phyloP scores from a whole-genome alignment of 257 asterid species.

The Pogostemon cablin region DNA sequence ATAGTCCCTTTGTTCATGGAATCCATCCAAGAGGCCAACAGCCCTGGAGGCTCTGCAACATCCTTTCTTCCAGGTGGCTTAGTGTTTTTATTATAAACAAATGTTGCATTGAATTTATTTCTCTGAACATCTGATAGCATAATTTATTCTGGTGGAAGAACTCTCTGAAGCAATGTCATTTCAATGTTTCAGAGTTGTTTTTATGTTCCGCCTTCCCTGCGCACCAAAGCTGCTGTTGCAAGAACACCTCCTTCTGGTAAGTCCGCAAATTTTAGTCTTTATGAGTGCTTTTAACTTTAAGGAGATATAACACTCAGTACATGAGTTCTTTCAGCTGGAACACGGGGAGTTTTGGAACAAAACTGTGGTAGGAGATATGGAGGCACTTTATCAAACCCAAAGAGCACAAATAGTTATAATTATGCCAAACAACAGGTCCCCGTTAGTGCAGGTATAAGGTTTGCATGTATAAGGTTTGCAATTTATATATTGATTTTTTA shows the following conservation, averaged over 20 bases:
- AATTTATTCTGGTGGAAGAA: slow-evolving; percentile 9
- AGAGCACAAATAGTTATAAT: slow-evolving; percentile 49
- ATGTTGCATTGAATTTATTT: not conserved
- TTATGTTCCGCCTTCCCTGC: slow-evolving; percentile 85
- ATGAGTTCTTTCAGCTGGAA: slow-evolving; percentile 48
- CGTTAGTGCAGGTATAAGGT: slow-evolving; percentile 49
- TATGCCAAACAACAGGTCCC: slow-evolving; percentile 53
- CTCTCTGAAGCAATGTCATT: slow-evolving; percentile 11
- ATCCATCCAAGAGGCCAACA: slow-evolving; percentile 88
- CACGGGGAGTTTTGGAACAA: slow-evolving; percentile 51
- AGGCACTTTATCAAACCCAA: slow-evolving; percentile 48
- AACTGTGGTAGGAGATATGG: slow-evolving; percentile 48
- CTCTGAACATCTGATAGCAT: not conserved
- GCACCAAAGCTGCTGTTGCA: slow-evolving; percentile 56
- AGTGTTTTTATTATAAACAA: slow-evolving; percentile 9
- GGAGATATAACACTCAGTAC: not conserved
- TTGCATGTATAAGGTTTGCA: slow-evolving; percentile 29
- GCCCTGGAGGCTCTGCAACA: slow-evolving; percentile 89
- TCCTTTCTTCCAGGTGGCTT: slow-evolving; percentile 84
- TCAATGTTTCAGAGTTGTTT: slow-evolving; percentile 66
- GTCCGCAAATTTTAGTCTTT: slow-evolving; percentile 29
- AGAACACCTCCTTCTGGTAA: slow-evolving; percentile 81
- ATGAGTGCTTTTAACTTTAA: not conserved
- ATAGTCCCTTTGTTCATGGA: slow-evolving; percentile 92
- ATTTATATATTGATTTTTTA: slow-evolving; percentile 8